These are phyloP conservation scores for Solanum hybrid DNA, from an alignment of 305 asterid species.

Conservation along the genomic window DNA sequence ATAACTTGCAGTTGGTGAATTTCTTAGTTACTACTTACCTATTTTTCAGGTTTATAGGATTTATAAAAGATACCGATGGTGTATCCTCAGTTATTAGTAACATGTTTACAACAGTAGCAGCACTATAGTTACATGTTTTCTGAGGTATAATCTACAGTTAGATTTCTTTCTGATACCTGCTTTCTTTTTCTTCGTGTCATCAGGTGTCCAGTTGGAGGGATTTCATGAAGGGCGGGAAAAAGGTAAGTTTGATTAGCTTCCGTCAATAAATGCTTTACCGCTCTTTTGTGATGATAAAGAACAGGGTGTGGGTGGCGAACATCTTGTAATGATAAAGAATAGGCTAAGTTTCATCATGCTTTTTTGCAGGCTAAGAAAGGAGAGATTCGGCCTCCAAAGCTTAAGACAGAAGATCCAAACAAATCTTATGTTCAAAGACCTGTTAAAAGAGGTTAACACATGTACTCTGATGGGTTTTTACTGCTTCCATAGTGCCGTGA, in stretches of 20 bases:
- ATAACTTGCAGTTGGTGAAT: neutral
- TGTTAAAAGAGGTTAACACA: conserved; percentile 53
- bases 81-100: neutral
- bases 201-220: conserved; percentile 99
- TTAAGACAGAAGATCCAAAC: conserved; percentile 98
- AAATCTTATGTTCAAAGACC: conserved; percentile 97
- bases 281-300: neutral
- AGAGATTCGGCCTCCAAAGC: conserved; percentile 94
- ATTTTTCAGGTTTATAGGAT: neutral
- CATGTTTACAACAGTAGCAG: neutral
- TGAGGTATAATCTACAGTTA: neutral
- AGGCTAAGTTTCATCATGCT: neutral
- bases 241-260: conserved; percentile 30
- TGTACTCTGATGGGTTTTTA: neutral
- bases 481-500: neutral
- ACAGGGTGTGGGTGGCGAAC: neutral
- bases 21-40: neutral
- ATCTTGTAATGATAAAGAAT: neutral
- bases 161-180: neutral
- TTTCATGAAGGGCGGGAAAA: conserved; percentile 95
- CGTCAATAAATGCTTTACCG: neutral
- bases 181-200: neutral
- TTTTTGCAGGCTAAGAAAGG: conserved; percentile 72
- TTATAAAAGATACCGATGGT: neutral
- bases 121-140: neutral